Percentiles rank a stretch among this genome's conserved stretches.
Conservation (phyloP, 495 filamentous ascomycete genomes). For the Penicillium robsamsonii region DNA sequence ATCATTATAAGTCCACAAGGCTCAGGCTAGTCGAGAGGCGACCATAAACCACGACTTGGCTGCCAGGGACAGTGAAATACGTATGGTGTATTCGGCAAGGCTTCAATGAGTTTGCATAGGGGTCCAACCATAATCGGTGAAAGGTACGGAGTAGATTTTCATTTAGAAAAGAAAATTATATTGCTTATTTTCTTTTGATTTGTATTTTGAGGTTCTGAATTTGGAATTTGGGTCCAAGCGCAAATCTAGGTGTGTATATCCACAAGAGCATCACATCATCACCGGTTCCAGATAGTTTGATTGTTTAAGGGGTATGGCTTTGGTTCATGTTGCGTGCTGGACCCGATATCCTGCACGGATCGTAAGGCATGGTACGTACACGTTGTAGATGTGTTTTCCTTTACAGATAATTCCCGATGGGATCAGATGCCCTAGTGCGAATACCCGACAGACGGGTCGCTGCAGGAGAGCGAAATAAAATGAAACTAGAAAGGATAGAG, state of each 20-base stretch:
- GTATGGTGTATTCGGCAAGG: conserved; percentile 25
- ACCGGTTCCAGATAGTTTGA: conserved; percentile 27
- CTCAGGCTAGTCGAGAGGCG: conserved; percentile 12
- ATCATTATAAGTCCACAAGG: conserved; percentile 8
- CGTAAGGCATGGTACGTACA: conserved; percentile 18
- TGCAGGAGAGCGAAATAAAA: conserved; percentile 45
- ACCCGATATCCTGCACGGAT: conserved; percentile 32
- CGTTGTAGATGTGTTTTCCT: conserved; percentile 28
- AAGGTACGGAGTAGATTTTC: not conserved
- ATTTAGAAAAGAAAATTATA: not conserved
- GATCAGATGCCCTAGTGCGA: conserved; percentile 41
- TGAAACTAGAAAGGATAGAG: conserved; percentile 39
- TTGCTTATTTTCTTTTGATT: conserved; percentile 11
- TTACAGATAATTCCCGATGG: conserved; percentile 28
- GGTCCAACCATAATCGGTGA: conserved; percentile 28
- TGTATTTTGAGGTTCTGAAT: conserved; percentile 7
- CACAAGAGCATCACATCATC: conserved; percentile 30
- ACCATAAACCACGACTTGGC: conserved; percentile 36
- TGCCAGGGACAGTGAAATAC: conserved; percentile 35
- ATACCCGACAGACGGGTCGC: conserved; percentile 39
- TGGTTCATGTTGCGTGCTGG: conserved; percentile 38
- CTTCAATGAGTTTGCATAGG: conserved; percentile 30
- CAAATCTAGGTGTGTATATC: conserved; percentile 12
- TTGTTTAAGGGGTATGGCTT: conserved; percentile 35
- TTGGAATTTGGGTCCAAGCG: conserved; percentile 12